phyloP scores from a whole-genome alignment of 1,139 yeast genomes.

The Suhomyces coccinellae region DNA sequence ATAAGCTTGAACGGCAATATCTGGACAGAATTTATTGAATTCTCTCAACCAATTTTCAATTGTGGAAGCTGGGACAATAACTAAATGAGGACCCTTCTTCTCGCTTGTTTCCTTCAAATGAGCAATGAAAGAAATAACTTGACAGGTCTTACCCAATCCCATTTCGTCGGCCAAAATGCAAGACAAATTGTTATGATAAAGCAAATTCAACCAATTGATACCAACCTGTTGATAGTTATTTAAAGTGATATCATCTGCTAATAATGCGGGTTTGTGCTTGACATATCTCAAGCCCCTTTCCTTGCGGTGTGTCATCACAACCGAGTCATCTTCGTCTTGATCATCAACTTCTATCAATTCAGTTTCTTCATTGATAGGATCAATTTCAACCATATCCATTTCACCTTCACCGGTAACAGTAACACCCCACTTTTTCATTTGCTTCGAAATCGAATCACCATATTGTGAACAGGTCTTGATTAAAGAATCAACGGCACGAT shows the following conservation, averaged over 20 bases:
- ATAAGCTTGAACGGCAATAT: conserved; percentile 80
- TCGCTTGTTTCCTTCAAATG: conserved; percentile 64
- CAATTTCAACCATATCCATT: conserved; percentile 53
- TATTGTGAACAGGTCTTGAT: conserved; percentile 80
- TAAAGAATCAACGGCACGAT: conserved; percentile 89
- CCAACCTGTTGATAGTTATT: conserved; percentile 96
- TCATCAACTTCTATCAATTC: conserved; percentile 27
- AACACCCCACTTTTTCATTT: conserved; percentile 87
- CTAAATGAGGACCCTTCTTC: conserved; percentile 67
- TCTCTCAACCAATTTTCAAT: conserved; percentile 97
- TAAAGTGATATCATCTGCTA: conserved; percentile 63
- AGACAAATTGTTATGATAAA: conserved; percentile 76
- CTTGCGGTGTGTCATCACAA: conserved; percentile 12
- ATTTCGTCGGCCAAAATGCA: conserved; percentile 97
- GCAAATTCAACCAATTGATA: conserved; percentile 82
- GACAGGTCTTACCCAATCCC: conserved; percentile 97
- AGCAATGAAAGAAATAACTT: conserved; percentile 91
- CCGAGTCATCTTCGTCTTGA: conserved; percentile 24
- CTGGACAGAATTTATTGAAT: conserved; percentile 85
- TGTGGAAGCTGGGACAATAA: conserved; percentile 95
- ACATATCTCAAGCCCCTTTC: conserved; percentile 49
- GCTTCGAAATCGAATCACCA: conserved; percentile 68
- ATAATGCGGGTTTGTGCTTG: conserved; percentile 65
- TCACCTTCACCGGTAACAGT: conserved; percentile 64
- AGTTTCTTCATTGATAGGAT: conserved; percentile 14